Base-by-base conservation (phyloP, 2,329 filamentous ascomycete genomes). In the Talaromyces islandicus region DNA sequence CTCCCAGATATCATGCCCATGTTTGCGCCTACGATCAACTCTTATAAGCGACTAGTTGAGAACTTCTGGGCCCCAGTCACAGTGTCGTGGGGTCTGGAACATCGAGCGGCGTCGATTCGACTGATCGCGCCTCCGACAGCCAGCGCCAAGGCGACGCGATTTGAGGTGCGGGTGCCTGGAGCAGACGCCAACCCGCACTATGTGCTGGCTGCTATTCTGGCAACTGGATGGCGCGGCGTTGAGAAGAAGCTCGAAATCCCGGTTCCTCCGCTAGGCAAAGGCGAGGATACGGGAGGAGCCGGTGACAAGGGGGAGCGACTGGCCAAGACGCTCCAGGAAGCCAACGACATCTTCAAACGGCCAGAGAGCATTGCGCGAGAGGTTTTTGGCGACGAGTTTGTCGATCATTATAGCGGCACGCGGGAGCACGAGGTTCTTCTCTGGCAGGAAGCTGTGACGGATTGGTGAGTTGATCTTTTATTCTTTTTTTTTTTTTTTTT, bases 1-100 rank as follows among this genome's bases (percentile, higher is more conserved):
- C 83, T 99, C 4, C 91, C 94, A 2, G 91, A 97, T 70, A 86
- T 97, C 66, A 99, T 99, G 94, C 94, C 94, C 0, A 81, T 97
- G 61, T 81, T 99, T 12, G 94, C 93, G 0, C 94, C 94, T 0
- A 99, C 91, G 0, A 85, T 99, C 70, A 99, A 99, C 82, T 96
- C 91, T 63, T 99, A 99, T 82, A 99, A 99, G 78, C 88, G 94
- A 3, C 83, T 99, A 0, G 94, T 99, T 2, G 94, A 99, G 80
- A 97, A 97, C 78, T 97, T 97, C 77, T 99, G 94, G 94, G 94
- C 94, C 0, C 94, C 94, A 0, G 94, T 99, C 6, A 97, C 93
- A 0, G 94, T 97, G 0, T 96, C 91, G 0, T 99, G 94, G 94
- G 94, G 94, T 0, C 79, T 97, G 5, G 94, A 97, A 76, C 93